Conservation (phyloP, 345 rosid species). For the Salix dunnii region DNA sequence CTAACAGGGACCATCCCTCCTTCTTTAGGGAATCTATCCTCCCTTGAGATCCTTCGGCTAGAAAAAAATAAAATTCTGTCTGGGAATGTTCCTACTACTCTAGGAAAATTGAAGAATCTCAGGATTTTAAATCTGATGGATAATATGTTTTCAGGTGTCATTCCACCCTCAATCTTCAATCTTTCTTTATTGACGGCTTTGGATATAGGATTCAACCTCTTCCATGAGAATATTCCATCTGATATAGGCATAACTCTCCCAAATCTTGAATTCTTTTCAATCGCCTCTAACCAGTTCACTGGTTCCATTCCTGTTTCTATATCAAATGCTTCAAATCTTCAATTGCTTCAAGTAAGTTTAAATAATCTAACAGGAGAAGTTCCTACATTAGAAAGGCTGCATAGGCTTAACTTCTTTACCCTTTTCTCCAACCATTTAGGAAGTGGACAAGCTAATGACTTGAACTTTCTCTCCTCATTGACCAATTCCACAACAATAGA, state of each 20-base stretch:
- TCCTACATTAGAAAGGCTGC: background rate
- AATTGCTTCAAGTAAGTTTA: background rate
- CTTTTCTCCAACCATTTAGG: background rate
- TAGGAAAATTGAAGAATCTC: slow-evolving; percentile 10
- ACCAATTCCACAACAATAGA: background rate
- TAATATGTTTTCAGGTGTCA: slow-evolving; percentile 13
- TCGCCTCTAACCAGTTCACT: background rate
- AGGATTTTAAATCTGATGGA: background rate
- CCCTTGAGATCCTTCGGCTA: background rate
- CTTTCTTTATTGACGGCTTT: slow-evolving; percentile 14
- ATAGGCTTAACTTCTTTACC: background rate
- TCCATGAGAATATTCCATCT: slow-evolving; percentile 17
- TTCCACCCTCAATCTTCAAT: slow-evolving; percentile 18
- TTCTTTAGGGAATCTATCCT: slow-evolving; percentile 6
- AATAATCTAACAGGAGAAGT: slow-evolving; percentile 1
- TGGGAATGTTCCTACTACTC: slow-evolving; percentile 18
- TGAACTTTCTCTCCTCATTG: slow-evolving; percentile 9
- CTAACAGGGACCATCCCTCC: slow-evolving; percentile 9
- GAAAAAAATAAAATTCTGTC: background rate
- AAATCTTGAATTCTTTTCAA: background rate
- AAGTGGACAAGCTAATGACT: background rate
- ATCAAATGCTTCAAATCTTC: slow-evolving; percentile 7
- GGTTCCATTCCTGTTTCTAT: slow-evolving; percentile 8
- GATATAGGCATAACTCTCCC: slow-evolving; percentile 17
- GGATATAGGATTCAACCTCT: slow-evolving; percentile 5